These are phyloP conservation scores for Kwoniella europaea DNA, from an alignment of 768 basidiomycete species.

Conservation along the genomic window DNA sequence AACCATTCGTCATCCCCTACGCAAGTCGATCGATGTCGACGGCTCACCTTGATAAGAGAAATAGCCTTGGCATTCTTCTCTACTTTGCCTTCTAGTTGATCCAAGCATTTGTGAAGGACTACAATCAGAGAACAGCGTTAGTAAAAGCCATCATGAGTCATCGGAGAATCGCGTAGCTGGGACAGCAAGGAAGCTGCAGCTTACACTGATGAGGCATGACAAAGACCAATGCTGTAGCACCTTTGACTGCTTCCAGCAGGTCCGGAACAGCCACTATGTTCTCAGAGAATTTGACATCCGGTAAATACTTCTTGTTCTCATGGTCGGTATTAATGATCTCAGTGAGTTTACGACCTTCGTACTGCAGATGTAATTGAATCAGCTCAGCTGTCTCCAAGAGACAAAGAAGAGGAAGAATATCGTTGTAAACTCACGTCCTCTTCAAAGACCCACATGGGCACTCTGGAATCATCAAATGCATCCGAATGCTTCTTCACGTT, in stretches of 20 bases:
- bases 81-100: slow-evolving; percentile 60
- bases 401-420: no score
- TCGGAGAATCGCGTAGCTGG: not conserved
- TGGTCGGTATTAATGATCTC: slow-evolving; percentile 62
- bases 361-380: slow-evolving; percentile 22
- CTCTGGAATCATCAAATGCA: slow-evolving; percentile 57
- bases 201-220: slow-evolving; percentile 62
- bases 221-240: slow-evolving; percentile 61
- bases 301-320: slow-evolving; percentile 59
- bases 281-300: slow-evolving; percentile 58
- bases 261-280: slow-evolving; percentile 61
- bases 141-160: not conserved
- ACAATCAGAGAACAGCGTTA: not conserved
- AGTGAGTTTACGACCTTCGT: slow-evolving; percentile 58
- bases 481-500: slow-evolving; percentile 58
- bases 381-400: not conserved
- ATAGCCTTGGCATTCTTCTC: slow-evolving; percentile 58
- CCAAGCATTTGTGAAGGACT: slow-evolving; percentile 59
- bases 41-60: slow-evolving; percentile 60
- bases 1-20: not conserved
- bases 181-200: slow-evolving; percentile 18
- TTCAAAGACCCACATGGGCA: slow-evolving; percentile 62
- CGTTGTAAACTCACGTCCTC: slow-evolving; percentile 56
- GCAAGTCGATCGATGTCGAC: not conserved
- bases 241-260: slow-evolving; percentile 59